Evolutionary conservation across 2,329 filamentous ascomycete genomes (phyloP), one percentile per base, ranked within the genome.

Genomic region (Pseudogymnoascus sp.): DNA sequence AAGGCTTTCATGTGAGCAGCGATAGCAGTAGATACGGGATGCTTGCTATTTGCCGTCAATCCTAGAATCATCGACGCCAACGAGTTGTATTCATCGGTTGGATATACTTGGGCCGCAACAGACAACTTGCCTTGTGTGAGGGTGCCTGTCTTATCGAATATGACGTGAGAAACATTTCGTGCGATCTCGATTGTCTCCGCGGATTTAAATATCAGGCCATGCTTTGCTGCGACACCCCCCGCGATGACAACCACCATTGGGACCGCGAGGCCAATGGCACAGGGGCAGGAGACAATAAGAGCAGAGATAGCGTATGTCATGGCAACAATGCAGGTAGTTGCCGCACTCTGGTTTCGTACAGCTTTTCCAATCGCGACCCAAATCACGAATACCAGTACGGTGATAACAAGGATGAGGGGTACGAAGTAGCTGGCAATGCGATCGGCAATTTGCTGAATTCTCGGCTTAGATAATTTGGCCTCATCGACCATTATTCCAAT

Each of bases 131-230:
- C 86, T 25, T 76, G 70, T 0, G 89, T 92, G 7, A 93, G 70
- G 0, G 89, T 93, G 0, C 89, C 89, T 0, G 90, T 93, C 73
- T 93, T 93, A 75, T 93, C 89, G 65, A 93, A 88, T 0, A 93
- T 79, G 2, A 91, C 81, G 66, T 91, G 83, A 0, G 83, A 79
- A 0, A 81, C 75, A 62, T 82, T 85, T 60, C 80, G 75, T 0
- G 82, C 84, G 0, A 80, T 72, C 69, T 91, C 88, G 18, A 90
- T 82, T 2, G 79, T 79, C 41, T 83, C 77, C 0, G 85, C 81
- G 1, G 83, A 80, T 67, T 89, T 89, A 74, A 92, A 85, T 22
- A 92, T 80, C 14, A 92, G 76, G 0, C 89, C 88, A 8, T 75
- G 72, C 54, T 79, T 74, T 0, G 88, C 88, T 0, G 83, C 86